Conservation (phyloP, 768 basidiomycete species). For the Leccinum pellstonianum region DNA sequence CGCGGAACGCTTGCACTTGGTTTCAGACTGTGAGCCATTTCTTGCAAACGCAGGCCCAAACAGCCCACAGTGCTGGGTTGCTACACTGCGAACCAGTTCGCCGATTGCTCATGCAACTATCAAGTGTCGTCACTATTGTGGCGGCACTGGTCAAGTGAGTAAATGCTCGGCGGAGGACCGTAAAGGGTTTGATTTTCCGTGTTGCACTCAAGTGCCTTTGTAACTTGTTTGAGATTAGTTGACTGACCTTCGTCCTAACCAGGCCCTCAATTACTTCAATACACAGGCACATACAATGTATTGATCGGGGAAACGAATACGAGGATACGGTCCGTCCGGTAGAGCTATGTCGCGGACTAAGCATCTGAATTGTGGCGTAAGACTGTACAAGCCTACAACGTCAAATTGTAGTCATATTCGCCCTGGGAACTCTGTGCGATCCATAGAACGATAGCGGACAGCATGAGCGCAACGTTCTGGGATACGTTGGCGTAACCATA, state of each 20-base stretch:
- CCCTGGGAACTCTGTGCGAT: conserved; percentile 79
- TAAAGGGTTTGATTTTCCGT: background rate
- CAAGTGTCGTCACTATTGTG: background rate
- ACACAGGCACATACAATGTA: background rate
- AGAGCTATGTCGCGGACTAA: conserved; percentile 3
- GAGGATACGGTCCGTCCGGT: background rate
- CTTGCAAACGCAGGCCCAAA: background rate
- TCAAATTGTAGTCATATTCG: conserved; percentile 94
- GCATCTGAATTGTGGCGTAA: background rate
- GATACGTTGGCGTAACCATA: conserved; percentile 96
- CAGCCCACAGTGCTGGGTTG: background rate
- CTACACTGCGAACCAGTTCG: background rate
- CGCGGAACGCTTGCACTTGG: background rate
- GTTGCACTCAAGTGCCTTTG: background rate
- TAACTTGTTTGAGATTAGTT: background rate
- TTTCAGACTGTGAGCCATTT: background rate
- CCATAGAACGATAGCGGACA: conserved; percentile 88
- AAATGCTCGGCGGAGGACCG: background rate
- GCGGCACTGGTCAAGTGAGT: background rate
- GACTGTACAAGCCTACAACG: conserved; percentile 41
- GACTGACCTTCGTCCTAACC: background rate
- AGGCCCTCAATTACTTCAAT: background rate
- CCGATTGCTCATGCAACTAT: background rate
- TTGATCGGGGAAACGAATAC: background rate
- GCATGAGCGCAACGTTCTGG: conserved; percentile 84